phyloP scores from a whole-genome alignment of 1,284 basidiomycete species.

The Cryptococcus sp. region DNA sequence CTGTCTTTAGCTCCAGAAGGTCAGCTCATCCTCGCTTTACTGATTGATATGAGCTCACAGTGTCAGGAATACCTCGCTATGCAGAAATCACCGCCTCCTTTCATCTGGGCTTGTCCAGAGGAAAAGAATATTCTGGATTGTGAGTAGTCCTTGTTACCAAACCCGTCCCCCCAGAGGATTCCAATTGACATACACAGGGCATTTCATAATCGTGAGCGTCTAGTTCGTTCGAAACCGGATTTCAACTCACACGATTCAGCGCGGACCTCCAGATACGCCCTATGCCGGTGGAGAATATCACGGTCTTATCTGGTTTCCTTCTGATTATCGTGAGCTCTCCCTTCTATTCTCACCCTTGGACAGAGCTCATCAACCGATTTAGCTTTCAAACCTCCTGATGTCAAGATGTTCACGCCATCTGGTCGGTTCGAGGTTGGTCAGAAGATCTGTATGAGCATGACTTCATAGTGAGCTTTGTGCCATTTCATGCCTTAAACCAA shows the following conservation, averaged over 20 bases:
- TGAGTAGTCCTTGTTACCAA: constrained; percentile 13
- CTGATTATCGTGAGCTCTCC: constrained; percentile 70
- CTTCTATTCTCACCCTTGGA: constrained; percentile 62
- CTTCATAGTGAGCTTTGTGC: constrained; percentile 77
- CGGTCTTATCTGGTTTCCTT: constrained; percentile 67
- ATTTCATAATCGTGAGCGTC: constrained; percentile 75
- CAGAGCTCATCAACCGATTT: neutral
- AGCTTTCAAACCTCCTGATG: constrained; percentile 92
- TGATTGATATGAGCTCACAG: neutral
- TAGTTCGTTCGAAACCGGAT: neutral
- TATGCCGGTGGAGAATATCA: constrained; percentile 92
- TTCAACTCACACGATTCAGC: constrained; percentile 51
- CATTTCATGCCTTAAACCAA: no score
- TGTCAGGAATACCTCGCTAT: constrained; percentile 78
- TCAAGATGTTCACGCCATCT: constrained; percentile 95
- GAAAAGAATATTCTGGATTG: constrained; percentile 84
- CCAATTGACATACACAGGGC: constrained; percentile 56
- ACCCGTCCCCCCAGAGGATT: neutral
- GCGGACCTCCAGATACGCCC: constrained; percentile 87
- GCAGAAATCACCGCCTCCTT: constrained; percentile 90
- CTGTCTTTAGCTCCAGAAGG: constrained; percentile 39
- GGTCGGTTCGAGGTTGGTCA: constrained; percentile 88
- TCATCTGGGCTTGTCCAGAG: constrained; percentile 87
- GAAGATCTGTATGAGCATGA: constrained; percentile 96
- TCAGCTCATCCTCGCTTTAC: neutral